Percentiles rank a stretch among this genome's conserved stretches.
phyloP scores from a whole-genome alignment of 106 monocot genomes.

The Dioscorea zingiberensis region DNA sequence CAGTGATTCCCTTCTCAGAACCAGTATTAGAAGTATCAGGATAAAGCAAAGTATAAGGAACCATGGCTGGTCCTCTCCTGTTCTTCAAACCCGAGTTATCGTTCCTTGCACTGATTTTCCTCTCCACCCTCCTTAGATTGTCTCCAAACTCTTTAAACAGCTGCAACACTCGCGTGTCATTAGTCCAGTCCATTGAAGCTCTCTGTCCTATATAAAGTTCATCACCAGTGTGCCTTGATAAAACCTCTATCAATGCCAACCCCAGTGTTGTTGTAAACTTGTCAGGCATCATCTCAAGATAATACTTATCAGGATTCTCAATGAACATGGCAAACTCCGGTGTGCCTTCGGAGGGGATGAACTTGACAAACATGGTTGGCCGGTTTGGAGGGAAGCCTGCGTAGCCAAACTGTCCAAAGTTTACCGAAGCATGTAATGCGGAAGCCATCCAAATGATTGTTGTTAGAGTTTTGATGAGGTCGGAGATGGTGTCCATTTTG shows the following conservation, averaged over 20 bases:
- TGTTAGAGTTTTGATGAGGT: constrained; percentile 23
- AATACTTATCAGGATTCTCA: constrained; percentile 37
- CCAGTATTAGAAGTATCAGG: constrained; percentile 33
- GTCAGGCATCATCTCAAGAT: constrained; percentile 37
- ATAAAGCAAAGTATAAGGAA: constrained; percentile 67
- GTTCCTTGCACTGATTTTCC: constrained; percentile 50
- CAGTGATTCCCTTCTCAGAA: constrained; percentile 42
- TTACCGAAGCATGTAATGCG: constrained; percentile 61
- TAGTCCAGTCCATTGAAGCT: constrained; percentile 39
- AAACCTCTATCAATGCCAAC: constrained; percentile 65
- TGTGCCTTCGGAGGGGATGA: constrained; percentile 36
- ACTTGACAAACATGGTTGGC: constrained; percentile 40
- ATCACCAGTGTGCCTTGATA: constrained; percentile 48
- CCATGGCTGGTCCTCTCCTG: constrained; percentile 39
- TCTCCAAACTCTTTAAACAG: constrained; percentile 43
- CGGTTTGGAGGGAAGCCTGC: constrained; percentile 62
- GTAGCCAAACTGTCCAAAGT: constrained; percentile 69
- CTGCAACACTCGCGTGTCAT: constrained; percentile 25
- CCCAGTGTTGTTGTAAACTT: constrained; percentile 53
- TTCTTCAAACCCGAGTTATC: constrained; percentile 34
- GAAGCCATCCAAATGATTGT: constrained; percentile 68
- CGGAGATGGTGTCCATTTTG: constrained; percentile 18
- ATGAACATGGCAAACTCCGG: constrained; percentile 33
- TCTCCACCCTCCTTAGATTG: constrained; percentile 42
- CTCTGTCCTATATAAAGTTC: constrained; percentile 70